These are phyloP conservation scores for Penicillium manginii DNA, from an alignment of 495 filamentous ascomycete species.

Conservation along the genomic window DNA sequence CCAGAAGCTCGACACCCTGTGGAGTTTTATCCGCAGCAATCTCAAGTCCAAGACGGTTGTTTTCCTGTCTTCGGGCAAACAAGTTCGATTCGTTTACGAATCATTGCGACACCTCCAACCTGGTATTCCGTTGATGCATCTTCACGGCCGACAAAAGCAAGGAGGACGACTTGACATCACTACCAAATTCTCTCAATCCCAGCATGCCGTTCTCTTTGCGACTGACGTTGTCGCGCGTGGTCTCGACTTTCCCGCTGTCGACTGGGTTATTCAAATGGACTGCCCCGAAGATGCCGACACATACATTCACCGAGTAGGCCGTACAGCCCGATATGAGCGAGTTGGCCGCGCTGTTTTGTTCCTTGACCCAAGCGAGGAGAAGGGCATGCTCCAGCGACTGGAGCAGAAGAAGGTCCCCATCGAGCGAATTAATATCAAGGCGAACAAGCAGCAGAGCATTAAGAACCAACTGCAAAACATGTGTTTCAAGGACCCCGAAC, in stretches of 20 bases:
- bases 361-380: slow-evolving; percentile 88
- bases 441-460: slow-evolving; percentile 88
- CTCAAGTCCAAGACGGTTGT: slow-evolving; percentile 91
- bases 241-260: slow-evolving; percentile 93
- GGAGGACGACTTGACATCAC: slow-evolving; percentile 84
- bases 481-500: slow-evolving; percentile 91
- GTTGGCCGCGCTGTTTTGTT: slow-evolving; percentile 88
- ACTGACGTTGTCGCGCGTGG: slow-evolving; percentile 94
- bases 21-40: slow-evolving; percentile 86
- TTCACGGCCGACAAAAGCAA: slow-evolving; percentile 95
- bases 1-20: slow-evolving; percentile 89
- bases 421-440: slow-evolving; percentile 77
- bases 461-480: slow-evolving; percentile 83
- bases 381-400: slow-evolving; percentile 78
- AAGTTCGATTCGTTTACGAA: slow-evolving; percentile 95
- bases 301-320: slow-evolving; percentile 95
- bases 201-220: slow-evolving; percentile 85
- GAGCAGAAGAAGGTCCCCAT: slow-evolving; percentile 88
- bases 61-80: slow-evolving; percentile 92
- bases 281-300: slow-evolving; percentile 96
- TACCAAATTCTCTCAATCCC: slow-evolving; percentile 72
- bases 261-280: slow-evolving; percentile 96
- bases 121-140: slow-evolving; percentile 90
- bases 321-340: slow-evolving; percentile 91
- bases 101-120: slow-evolving; percentile 91